Evolutionary conservation across 345 rosid species (phyloP), one percentile per base, ranked within the genome.

Genomic region (Aquilaria sinensis): DNA sequence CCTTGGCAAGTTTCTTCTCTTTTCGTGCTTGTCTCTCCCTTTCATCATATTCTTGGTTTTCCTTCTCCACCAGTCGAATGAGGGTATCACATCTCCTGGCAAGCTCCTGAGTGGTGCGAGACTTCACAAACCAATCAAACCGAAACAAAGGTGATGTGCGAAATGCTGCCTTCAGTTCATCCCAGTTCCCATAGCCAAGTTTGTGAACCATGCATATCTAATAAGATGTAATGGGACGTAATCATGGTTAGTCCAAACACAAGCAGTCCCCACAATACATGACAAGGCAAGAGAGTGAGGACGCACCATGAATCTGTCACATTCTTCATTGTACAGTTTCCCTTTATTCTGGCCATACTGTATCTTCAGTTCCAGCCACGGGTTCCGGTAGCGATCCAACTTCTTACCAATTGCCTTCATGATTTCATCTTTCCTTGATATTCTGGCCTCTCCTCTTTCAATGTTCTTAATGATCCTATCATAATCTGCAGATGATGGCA

Each of bases 111-210:
- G 87, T 81, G 15, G 97, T 81, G 53, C 99, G 93, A 16, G 97
- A 94, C 80, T 94, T 94, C 56, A 91, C 96, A 75, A 81, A 94
- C 99, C 99, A 91, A 75, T 94, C 99, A 78, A 94, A 94, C 46
- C 87, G 88, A 66, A 94, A 94, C 70, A 83, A 60, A 14, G 93
- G 74, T 2, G 97, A 88, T 10, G 92, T 94, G 46, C 90, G 85
- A 72, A 94, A 90, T 52, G 86, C 96, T 1, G 90, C 80, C 81
- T 94, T 94, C 62, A 94, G 86, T 71, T 94, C 99, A 60, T 94
- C 99, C 97, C 99, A 94, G 60, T 94, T 90, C 63, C 99, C 99
- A 74, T 94, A 90, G 6, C 99, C 97, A 76, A 94, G 96, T 72
- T 88, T 84, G 84, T 90, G 97, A 67, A 94, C 86, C 97, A 85